These are phyloP conservation scores for Tricholoma matsutake DNA, from an alignment of 768 basidiomycete species.

Conservation along the genomic window DNA sequence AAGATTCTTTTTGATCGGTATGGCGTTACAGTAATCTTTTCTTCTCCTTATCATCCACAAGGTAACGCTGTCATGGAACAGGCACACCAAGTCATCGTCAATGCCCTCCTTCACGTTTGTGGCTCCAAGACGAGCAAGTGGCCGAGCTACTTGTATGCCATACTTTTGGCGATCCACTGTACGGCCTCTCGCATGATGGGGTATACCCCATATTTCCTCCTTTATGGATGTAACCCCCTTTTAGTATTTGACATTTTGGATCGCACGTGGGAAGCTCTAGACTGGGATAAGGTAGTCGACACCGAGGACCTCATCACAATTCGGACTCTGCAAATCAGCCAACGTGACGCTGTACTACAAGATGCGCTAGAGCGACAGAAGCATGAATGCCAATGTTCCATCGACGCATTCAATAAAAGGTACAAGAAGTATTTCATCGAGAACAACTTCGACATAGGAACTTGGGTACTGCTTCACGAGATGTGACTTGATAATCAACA, in stretches of 20 bases:
- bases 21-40: constrained; percentile 24
- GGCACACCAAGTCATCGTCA: constrained; percentile 22
- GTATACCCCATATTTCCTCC: constrained; percentile 20
- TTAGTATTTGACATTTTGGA: constrained; percentile 20
- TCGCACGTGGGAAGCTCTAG: constrained; percentile 20
- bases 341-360: constrained; percentile 15
- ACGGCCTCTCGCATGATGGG: too few relatives aligned
- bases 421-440: constrained; percentile 13
- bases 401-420: constrained; percentile 22
- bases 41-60: constrained; percentile 29
- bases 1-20: constrained; percentile 14
- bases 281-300: constrained; percentile 5
- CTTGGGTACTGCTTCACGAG: constrained; percentile 30
- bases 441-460: constrained; percentile 20
- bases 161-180: too few relatives aligned
- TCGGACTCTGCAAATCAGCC: constrained; percentile 1
- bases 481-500: constrained; percentile 27
- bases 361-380: constrained; percentile 11
- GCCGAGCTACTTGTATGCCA: too few relatives aligned
- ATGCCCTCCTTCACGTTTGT: constrained; percentile 18
- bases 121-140: constrained; percentile 1
- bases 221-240: background rate
- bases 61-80: constrained; percentile 31
- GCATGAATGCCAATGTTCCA: constrained; percentile 7
- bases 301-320: constrained; percentile 25